These are phyloP conservation scores for Plectosphaerella plurivora DNA, from an alignment of 2,329 filamentous ascomycete genomes.

Conservation along the genomic window DNA sequence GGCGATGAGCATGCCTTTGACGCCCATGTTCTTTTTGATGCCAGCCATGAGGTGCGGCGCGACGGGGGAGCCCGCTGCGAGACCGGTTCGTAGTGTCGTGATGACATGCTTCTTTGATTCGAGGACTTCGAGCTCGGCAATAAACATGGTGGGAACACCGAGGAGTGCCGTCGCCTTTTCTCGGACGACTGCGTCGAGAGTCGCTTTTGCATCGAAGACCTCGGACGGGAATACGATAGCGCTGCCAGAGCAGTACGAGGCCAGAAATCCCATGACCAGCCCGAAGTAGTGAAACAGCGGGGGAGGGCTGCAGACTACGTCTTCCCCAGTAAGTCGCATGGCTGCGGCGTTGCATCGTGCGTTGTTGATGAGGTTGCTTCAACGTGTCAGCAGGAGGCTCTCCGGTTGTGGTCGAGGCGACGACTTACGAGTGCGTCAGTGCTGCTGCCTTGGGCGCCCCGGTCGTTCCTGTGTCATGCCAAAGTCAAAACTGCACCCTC, in stretches of 20 bases:
- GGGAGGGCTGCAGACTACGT: constrained; percentile 69
- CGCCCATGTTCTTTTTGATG: constrained; percentile 55
- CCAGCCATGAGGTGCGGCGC: constrained; percentile 59
- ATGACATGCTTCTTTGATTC: constrained; percentile 23
- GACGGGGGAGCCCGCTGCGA: constrained; percentile 61
- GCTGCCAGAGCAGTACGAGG: constrained; percentile 77
- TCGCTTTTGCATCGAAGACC: constrained; percentile 75
- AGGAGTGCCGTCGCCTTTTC: constrained; percentile 64
- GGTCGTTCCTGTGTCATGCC: neutral
- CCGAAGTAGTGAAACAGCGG: constrained; percentile 92
- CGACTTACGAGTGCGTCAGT: constrained; percentile 4
- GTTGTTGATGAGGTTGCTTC: constrained; percentile 56
- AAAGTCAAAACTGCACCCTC: neutral
- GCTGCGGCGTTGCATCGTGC: constrained; percentile 44
- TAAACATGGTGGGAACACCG: constrained; percentile 92
- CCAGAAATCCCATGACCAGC: constrained; percentile 87
- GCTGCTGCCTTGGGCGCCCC: neutral
- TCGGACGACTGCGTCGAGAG: constrained; percentile 53
- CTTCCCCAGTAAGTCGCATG: constrained; percentile 22
- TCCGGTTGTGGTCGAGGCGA: too few species aligned
- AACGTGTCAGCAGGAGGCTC: too few species aligned
- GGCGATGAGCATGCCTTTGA: constrained; percentile 52
- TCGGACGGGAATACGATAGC: constrained; percentile 82
- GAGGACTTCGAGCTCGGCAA: constrained; percentile 77
- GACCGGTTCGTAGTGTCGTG: constrained; percentile 54